Evolutionary conservation across 192 early-diverging fungal genomes (phyloP), one percentile per base, ranked within the genome.

Genomic region (Backusella sp.): DNA sequence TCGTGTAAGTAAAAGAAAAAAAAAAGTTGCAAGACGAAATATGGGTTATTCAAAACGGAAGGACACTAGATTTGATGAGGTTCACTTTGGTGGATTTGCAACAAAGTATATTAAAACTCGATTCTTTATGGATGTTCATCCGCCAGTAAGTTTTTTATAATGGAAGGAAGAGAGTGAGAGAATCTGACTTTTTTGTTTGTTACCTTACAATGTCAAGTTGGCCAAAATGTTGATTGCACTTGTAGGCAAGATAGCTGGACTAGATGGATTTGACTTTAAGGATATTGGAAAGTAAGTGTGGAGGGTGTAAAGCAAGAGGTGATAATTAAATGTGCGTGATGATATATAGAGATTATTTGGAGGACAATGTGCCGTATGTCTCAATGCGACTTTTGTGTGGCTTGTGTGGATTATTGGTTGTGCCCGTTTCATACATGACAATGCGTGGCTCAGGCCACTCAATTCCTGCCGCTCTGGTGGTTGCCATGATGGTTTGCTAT

Each of bases 11-110:
- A 28, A 19, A 28, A n/a, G 8, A 23, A 14, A 4, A 28, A 19
- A 28, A n/a, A 14, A 23, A 14, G 12, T 7, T 2, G 1, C 9
- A 44, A 46, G 15, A 6, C 12, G 8, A 32, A 32, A 3, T 32
- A 32, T 41, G 17, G 17, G 26, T 44, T 70, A 71, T 39, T 62
- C 23, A 62, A 32, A 32, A 62, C 9, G 56, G 9, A 7, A 62
- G 37, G 37, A 49, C 4, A 26, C 12, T 77, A 94, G 92, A 4
- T 99, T 99, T 81, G 96, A 99, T 82, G 97, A 99, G 84, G 97
- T 99, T 44, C 97, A 99, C 73, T 99, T 99, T 86, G 97, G 97
- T 75, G 97, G 97, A 72, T 99, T 97, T 80, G 97, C 96, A 53
- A 76, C 75, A 56, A 87, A 91, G 80, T 98, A 98, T 81, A 86